Evolutionary conservation across 1,139 yeast genomes (phyloP), one percentile per base, ranked within the genome.

Genomic region (Protomyces inouyei): DNA sequence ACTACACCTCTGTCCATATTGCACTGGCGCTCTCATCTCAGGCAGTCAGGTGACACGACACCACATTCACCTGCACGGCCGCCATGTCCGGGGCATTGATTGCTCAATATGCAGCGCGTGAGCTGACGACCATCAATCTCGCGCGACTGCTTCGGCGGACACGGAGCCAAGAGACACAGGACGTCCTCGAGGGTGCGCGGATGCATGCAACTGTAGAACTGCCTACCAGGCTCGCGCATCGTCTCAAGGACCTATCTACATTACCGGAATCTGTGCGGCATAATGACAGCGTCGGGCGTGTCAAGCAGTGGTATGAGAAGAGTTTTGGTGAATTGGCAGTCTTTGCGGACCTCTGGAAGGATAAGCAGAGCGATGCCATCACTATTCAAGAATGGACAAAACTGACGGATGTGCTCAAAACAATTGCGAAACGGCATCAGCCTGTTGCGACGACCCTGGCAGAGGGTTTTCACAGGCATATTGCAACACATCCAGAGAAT

Each of bases 271-370:
- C 90, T 0, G 79, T 91, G 65, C 28, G 55, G 40, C 81, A 80
- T 69, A 85, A 85, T 83, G 90, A 91, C 0, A 85, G 90, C 1
- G 88, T 92, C 57, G 79, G 82, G 65, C 81, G 85, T 69, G 97
- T 90, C 21, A 82, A 85, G 68, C 85, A 88, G 72, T 91, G 97
- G 97, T 91, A 90, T 72, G 92, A 93, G 1, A 95, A 88, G 74
- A 86, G 93, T 21, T 91, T 90, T 74, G 91, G 89, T 71, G 68
- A 59, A 18, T 43, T 59, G 28, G 45, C 43, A 25, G 21, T 23
- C n/a, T 59, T 45, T 28, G 45, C 52, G 14, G 57, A 52, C 35
- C 16, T 23, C 25, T 51, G 35, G 36, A 52, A 59, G 53, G 53
- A 52, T 36, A 59, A 52, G 35, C 10, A 48, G 12, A 18, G 57